phyloP scores from a whole-genome alignment of 2,329 filamentous ascomycete species.

The Hypoxylon sp. region DNA sequence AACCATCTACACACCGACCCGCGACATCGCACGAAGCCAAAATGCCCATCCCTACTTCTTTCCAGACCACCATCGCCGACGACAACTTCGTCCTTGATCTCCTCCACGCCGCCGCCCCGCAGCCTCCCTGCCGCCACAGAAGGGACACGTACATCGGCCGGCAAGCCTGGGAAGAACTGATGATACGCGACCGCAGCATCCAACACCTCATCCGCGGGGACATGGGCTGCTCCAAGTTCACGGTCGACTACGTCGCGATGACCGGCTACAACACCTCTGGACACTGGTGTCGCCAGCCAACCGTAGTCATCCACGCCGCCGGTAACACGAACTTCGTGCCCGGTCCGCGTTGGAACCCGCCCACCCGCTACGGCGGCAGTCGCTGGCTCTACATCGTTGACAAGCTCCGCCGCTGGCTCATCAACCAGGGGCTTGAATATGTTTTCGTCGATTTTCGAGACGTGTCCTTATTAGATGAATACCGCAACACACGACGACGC shows the following conservation, averaged over 20 bases:
- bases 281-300: background rate
- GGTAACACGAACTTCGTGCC: background rate
- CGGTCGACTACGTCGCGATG: background rate
- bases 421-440: background rate
- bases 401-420: slow-evolving; percentile 8
- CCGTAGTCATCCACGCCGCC: background rate
- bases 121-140: background rate
- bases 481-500: too few species aligned
- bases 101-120: background rate
- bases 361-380: slow-evolving; percentile 8
- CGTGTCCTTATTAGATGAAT: background rate
- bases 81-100: background rate
- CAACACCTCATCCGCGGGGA: background rate
- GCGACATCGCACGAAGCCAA: background rate
- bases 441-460: slow-evolving; percentile 12
- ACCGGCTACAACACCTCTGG: background rate
- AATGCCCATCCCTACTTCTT: background rate
- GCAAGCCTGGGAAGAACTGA: background rate
- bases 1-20: background rate
- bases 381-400: slow-evolving; percentile 20
- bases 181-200: background rate
- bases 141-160: background rate
- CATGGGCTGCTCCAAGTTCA: background rate
- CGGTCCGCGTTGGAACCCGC: background rate
- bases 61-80: slow-evolving; percentile 2